Evolutionary conservation across 352 stramenopile genomes (phyloP).

Genomic region (Phytophthora sp.): DNA sequence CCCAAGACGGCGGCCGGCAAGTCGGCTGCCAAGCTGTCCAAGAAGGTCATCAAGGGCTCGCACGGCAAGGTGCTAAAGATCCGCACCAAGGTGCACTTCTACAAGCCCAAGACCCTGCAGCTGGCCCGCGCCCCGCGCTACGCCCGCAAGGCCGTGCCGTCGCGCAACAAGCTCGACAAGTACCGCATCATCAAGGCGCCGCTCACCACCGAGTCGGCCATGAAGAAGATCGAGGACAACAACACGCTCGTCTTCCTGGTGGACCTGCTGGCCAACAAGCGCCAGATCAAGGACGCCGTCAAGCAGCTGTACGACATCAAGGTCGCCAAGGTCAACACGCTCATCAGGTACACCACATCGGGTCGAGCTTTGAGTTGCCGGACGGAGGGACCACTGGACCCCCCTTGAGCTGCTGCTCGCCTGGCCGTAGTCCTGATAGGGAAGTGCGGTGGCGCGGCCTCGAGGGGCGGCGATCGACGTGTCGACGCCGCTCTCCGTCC

Average conservation of each 20-base stretch:
- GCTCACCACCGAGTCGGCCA: slow-evolving; percentile 99
- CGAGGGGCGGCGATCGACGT: slow-evolving; percentile 12
- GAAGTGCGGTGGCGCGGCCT: slow-evolving; percentile 35
- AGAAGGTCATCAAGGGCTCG: slow-evolving; percentile 96
- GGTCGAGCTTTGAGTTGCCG: slow-evolving; percentile 60
- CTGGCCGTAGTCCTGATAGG: slow-evolving; percentile 53
- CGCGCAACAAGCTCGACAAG: slow-evolving; percentile 97
- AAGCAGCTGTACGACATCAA: slow-evolving; percentile 99
- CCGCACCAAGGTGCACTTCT: slow-evolving; percentile 99
- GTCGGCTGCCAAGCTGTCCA: slow-evolving; percentile 93
- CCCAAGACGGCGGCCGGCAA: slow-evolving; percentile 88
- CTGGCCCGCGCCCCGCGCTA: slow-evolving; percentile 97
- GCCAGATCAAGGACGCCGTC: slow-evolving; percentile 99
- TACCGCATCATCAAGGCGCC: slow-evolving; percentile 99
- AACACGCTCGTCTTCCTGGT: slow-evolving; percentile 99
- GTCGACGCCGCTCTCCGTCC: slow-evolving; percentile 17
- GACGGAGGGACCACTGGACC: slow-evolving; percentile 31
- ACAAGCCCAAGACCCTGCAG: slow-evolving; percentile 98
- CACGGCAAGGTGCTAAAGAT: slow-evolving; percentile 98
- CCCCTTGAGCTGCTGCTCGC: slow-evolving; percentile 14
- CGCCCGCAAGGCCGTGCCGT: slow-evolving; percentile 92
- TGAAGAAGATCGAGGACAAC: slow-evolving; percentile 99
- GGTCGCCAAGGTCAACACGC: slow-evolving; percentile 99
- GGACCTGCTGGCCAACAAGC: slow-evolving; percentile 99
- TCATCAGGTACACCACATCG: slow-evolving; percentile 96